Base-by-base conservation (phyloP, 108 stramenopile genomes). In the Cyclotella atomus region DNA sequence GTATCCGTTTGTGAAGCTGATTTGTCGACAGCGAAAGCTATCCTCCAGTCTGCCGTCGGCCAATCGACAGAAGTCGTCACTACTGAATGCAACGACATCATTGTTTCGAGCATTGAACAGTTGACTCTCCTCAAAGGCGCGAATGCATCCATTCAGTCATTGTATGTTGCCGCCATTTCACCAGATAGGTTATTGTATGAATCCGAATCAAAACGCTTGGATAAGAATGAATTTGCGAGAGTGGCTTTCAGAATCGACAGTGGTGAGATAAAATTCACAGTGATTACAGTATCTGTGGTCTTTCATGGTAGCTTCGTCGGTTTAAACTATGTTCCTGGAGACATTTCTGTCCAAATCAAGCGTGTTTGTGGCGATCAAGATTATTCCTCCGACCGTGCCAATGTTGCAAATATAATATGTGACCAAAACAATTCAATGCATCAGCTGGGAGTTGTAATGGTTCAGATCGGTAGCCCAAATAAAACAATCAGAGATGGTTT, bases 261-360 rank as follows among this genome's bases (percentile, higher is more conserved):
- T 19, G n/a, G 47, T 49, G 47, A 49, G 14, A 49, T n/a, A 3
- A 49, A 49, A 49, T 49, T 49, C 47, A n/a, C n/a, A 49, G 14
- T 4, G 19, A 3, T 49, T 15, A 49, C 47, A 49, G 19, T 49
- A 49, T 17, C 14, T 49, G 14, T 49, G 47, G 47, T 49, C 3
- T 49, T 49, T 49, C 47, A n/a, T 49, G 47, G 47, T 49, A n/a
- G 47, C 47, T 49, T 49, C 19, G 47, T 4, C 19, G 47, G 47
- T 19, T 49, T n/a, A n/a, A 19, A 19, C 3, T 49, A 49, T n/a
- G 47, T 19, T n/a, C 14, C 47, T 9, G 47, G 47, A 49, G 47
- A 49, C 19, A 49, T 49, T 49, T 8, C 19, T 19, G 47, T 49
- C 19, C 17, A 49, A 49, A n/a, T 49, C 47, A 49, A n/a, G 19